Conservation (phyloP, 164 flowering plant species). For the Dillenia suffruticosa region DNA sequence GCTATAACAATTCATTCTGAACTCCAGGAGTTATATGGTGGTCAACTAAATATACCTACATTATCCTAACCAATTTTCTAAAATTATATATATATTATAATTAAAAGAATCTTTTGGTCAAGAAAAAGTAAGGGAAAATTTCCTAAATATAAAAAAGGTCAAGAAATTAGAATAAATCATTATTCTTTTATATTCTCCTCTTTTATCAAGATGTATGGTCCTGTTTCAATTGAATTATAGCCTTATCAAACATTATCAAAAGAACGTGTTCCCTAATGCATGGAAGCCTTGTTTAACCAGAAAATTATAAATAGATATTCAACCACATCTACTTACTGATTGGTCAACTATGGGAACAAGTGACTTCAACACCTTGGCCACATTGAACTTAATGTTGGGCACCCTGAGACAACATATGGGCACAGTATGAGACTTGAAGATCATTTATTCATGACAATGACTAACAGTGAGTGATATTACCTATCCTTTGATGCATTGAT, state of each 20-base stretch:
- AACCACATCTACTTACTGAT: conserved; percentile 42
- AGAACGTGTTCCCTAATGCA: background rate
- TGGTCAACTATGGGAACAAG: conserved; percentile 70
- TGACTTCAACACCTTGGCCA: conserved; percentile 81
- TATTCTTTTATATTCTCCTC: background rate
- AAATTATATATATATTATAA: no score
- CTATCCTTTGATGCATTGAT: conserved; percentile 78
- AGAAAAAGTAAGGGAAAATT: no score
- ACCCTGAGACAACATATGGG: conserved; percentile 36
- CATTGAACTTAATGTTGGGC: conserved; percentile 85
- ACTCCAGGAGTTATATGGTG: no score
- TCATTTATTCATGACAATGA: background rate
- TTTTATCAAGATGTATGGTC: background rate
- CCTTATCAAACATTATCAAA: background rate
- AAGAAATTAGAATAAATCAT: background rate
- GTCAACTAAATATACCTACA: no score
- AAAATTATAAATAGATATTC: no score
- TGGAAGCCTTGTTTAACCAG: no score
- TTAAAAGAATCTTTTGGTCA: no score
- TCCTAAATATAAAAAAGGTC: background rate
- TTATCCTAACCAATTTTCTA: no score
- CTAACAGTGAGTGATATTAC: conserved; percentile 21
- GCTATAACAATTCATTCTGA: no score
- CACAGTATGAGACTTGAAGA: background rate
- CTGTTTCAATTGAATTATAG: background rate